Base-by-base conservation (phyloP, 176 grass and related monocot species). In the Tillandsia leiboldiana region DNA sequence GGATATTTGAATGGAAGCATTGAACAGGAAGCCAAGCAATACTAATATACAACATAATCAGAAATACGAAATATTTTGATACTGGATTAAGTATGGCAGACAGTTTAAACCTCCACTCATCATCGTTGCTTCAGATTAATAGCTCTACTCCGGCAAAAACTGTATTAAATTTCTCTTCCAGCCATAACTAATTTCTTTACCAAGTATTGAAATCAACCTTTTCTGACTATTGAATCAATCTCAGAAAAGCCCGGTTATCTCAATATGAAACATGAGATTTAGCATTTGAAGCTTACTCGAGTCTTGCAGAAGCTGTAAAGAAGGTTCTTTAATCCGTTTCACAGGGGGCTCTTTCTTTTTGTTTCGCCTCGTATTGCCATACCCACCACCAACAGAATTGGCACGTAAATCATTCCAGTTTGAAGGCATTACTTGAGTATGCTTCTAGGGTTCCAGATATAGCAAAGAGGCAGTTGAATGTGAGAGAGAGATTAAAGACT, bases 381-480 rank as follows among this genome's bases (percentile, higher is more conserved):
- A 42, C 4, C 33, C 33, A 42, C 3, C 33, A 6, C 33, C 4
- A 42, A 42, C 5, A 42, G 33, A 42, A 18, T 22, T 59, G 56
- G 17, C 56, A 23, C 18, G 56, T 9, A 9, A n/a, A 61, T 20
- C 56, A 61, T 61, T 6, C 2, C 22, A 61, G 5, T 61, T 61
- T 15, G 17, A 61, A 61, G 56, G 8, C 4, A 20, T 18, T 1
- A 20, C 56, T 20, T 18, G 15, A 61, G 17, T 61, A 20, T 61
- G 22, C 56, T 42, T 42, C 33, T 42, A 61, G 56, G 22, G n/a
- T 20, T 61, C 56, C 56, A 61, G 56, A 2, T 18, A 3, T 66
- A 80, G 70, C 27, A 73, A 72, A 68, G 70, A 59, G 22, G 20
- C 61, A 58, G 14, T 51, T 69, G 17, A 14, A 27, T 61, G 29